These are phyloP conservation scores for Nakazawaea ambrosiae DNA, from an alignment of 805 yeast genomes.

Conservation along the genomic window DNA sequence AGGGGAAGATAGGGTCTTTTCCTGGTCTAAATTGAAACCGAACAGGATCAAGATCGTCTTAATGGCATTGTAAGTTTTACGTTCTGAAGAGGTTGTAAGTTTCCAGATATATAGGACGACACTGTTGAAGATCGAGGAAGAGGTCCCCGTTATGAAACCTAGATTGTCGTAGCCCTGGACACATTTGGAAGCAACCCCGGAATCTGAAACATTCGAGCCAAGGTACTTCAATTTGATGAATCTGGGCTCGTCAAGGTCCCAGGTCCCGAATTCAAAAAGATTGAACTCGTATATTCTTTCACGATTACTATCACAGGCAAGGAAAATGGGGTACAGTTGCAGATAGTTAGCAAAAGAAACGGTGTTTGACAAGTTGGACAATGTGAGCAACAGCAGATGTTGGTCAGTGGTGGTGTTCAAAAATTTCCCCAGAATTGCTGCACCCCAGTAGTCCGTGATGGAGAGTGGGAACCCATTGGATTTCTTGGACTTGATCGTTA, in stretches of 20 bases:
- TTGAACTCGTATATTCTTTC: slow-evolving; percentile 52
- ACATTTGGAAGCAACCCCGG: slow-evolving; percentile 28
- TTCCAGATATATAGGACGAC: slow-evolving; percentile 44
- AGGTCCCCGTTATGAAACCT: slow-evolving; percentile 55
- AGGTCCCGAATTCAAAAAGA: slow-evolving; percentile 64
- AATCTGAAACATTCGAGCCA: slow-evolving; percentile 33
- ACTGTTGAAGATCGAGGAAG: slow-evolving; percentile 56
- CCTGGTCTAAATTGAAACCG: slow-evolving; percentile 33
- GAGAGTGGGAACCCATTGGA: slow-evolving; percentile 47
- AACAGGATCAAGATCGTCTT: slow-evolving; percentile 31
- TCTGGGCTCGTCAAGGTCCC: slow-evolving; percentile 42
- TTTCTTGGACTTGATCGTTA: slow-evolving; percentile 46
- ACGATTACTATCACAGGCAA: slow-evolving; percentile 27
- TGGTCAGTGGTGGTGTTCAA: slow-evolving; percentile 20
- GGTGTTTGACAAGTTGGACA: neutral
- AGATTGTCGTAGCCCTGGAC: slow-evolving; percentile 48
- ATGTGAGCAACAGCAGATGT: neutral
- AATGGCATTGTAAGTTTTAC: slow-evolving; percentile 27
- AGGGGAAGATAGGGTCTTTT: slow-evolving; percentile 19
- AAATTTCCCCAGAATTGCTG: slow-evolving; percentile 46
- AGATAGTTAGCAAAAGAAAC: slow-evolving; percentile 12
- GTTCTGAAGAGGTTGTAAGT: slow-evolving; percentile 19
- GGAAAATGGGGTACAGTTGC: slow-evolving; percentile 45
- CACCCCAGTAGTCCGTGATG: slow-evolving; percentile 64
- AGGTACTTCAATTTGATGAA: slow-evolving; percentile 46